phyloP scores from a whole-genome alignment of 352 stramenopile species.

The Phytophthora colocasiae region DNA sequence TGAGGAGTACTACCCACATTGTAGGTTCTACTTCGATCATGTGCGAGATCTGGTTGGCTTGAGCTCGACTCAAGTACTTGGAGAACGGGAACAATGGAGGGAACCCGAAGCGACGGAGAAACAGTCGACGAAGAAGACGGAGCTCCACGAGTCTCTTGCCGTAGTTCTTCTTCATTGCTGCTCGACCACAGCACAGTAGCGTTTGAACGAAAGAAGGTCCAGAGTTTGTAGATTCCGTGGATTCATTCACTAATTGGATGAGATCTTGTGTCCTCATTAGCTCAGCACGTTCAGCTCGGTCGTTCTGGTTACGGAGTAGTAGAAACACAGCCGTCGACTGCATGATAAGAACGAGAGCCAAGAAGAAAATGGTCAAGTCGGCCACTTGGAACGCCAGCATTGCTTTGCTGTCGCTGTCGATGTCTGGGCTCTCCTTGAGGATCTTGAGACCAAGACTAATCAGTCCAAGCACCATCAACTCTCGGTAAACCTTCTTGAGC shows the following conservation, averaged over 20 bases:
- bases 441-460: slow-evolving; percentile 61
- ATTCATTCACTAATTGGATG: slow-evolving; percentile 15
- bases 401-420: slow-evolving; percentile 37
- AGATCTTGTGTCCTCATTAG: slow-evolving; percentile 48
- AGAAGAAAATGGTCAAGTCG: slow-evolving; percentile 61
- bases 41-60: slow-evolving; percentile 80
- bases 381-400: slow-evolving; percentile 60
- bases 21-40: slow-evolving; percentile 78
- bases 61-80: slow-evolving; percentile 74
- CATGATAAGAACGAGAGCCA: slow-evolving; percentile 53
- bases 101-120: slow-evolving; percentile 47
- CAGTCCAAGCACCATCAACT: slow-evolving; percentile 65
- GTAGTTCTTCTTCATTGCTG: slow-evolving; percentile 19
- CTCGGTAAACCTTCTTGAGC: slow-evolving; percentile 64
- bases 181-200: slow-evolving; percentile 16
- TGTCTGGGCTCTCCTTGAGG: slow-evolving; percentile 40
- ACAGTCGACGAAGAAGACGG: slow-evolving; percentile 49
- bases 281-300: slow-evolving; percentile 43
- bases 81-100: slow-evolving; percentile 66
- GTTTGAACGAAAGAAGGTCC: slow-evolving; percentile 16
- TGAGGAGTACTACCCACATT: slow-evolving; percentile 64
- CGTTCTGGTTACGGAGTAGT: slow-evolving; percentile 46
- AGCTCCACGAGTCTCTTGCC: slow-evolving; percentile 35
- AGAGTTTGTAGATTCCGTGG: neutral
- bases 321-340: slow-evolving; percentile 55